These are phyloP conservation scores for Fusarium anguioides DNA, from an alignment of 2,329 filamentous ascomycete genomes.

Conservation along the genomic window DNA sequence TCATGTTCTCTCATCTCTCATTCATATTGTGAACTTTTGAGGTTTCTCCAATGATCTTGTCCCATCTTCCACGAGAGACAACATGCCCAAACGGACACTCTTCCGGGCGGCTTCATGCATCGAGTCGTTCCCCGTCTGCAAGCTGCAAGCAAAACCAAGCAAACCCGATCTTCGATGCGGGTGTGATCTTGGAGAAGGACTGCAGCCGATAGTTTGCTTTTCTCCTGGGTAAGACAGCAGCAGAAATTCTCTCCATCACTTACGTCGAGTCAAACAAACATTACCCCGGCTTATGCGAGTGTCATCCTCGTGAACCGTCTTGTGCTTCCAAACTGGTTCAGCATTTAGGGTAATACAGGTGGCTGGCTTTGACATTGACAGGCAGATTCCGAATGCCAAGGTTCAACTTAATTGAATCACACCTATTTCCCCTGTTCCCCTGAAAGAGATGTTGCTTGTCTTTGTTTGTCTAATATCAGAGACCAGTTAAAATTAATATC, in stretches of 20 bases:
- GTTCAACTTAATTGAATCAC: not conserved
- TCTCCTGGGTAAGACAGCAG: slow-evolving; percentile 16
- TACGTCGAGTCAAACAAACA: slow-evolving; percentile 22
- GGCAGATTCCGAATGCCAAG: not conserved
- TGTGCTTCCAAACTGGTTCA: slow-evolving; percentile 18
- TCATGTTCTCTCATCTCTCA: slow-evolving; percentile 30
- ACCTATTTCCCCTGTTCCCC: too few species aligned
- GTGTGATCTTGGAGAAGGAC: slow-evolving; percentile 16
- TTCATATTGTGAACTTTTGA: not conserved
- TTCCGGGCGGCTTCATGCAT: slow-evolving; percentile 38
- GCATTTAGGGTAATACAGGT: slow-evolving; percentile 8
- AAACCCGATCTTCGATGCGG: slow-evolving; percentile 29
- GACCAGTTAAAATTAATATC: not conserved
- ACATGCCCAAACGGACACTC: slow-evolving; percentile 23
- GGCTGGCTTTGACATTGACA: slow-evolving; percentile 8
- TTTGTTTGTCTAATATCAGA: slow-evolving; percentile 13
- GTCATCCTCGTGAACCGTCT: slow-evolving; percentile 22
- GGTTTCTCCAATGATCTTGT: slow-evolving; percentile 28
- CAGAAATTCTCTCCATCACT: not conserved
- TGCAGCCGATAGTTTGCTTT: slow-evolving; percentile 30
- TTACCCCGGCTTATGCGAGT: slow-evolving; percentile 18
- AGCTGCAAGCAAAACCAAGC: slow-evolving; percentile 13
- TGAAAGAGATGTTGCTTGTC: slow-evolving; percentile 9
- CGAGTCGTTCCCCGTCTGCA: slow-evolving; percentile 25
- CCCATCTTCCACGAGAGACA: slow-evolving; percentile 7